Evolutionary conservation across 1,284 basidiomycete genomes (phyloP), one percentile per base, ranked within the genome.

Genomic region (Sphagnurus paluster): DNA sequence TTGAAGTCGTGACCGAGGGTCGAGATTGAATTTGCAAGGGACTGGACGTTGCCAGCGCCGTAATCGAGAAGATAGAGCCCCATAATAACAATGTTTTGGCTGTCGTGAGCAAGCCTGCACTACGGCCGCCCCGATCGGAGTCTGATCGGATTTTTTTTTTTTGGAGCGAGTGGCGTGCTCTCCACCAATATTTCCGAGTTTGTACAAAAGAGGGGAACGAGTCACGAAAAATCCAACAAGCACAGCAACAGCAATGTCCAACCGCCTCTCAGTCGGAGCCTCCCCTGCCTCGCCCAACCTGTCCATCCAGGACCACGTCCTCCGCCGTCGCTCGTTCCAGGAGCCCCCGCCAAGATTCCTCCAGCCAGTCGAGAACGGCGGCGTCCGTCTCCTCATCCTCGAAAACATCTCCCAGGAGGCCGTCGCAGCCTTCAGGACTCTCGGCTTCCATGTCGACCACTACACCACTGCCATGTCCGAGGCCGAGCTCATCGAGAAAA

Each of bases 371-470:
- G 87, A 90, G 46, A 90, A 88, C 59, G 89, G 85, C 51, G 79
- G 81, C 52, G 71, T 92, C 29, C 75, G 74, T 44, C 78, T 98
- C 40, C 78, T 99, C 46, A 72, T 99, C 42, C 79, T 99, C 53
- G 96, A 98, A 71, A 98, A 98, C 65, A 95, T 99, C 75, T 94
- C 88, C 68, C 79, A 87, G 64, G 90, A 93, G 32, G 97, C 97
- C 17, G 92, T 97, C 44, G 70, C 76, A 25, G 77, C 85, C 50
- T 88, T 99, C 72, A 80, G 80, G 56, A 76, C 81, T 3, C 86
- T 95, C 56, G 95, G 96, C 25, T 99, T 92, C 71, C 82, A 89
- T 70, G 95, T 99, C 50, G 96, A 98, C 68, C 93, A 96, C 70
- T 79, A 80, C 61, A 80, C 86, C 54, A 89, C 88, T 62, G 87